A percentile compares a stretch with the other conserved stretches of the same genome.
phyloP scores from a whole-genome alignment of 208 protist genomes.

The Leishmania arabica region DNA sequence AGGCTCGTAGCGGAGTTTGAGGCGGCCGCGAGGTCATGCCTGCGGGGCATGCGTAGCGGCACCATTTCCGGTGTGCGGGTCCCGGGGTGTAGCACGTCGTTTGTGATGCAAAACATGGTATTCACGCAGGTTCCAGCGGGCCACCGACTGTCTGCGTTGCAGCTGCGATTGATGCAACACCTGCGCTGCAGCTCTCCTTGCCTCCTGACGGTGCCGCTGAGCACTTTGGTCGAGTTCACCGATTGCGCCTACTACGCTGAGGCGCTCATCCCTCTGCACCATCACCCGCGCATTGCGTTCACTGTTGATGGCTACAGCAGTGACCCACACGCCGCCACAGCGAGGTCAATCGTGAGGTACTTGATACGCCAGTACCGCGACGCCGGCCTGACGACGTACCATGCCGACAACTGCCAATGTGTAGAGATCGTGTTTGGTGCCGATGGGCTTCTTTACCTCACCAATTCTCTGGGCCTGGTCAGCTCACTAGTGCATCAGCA shows the following conservation, averaged over 20 bases:
- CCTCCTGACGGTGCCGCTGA: constrained; percentile 37
- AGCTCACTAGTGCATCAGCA: constrained; percentile 22
- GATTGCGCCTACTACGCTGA: constrained; percentile 45
- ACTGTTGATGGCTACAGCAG: constrained; percentile 27
- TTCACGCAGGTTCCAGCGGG: constrained; percentile 38
- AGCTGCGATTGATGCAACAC: constrained; percentile 32
- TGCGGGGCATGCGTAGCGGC: constrained; percentile 10
- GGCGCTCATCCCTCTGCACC: constrained; percentile 52
- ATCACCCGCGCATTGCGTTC: constrained; percentile 41
- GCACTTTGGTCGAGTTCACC: constrained; percentile 27
- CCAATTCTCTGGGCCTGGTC: constrained; percentile 52
- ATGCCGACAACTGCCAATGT: constrained; percentile 18
- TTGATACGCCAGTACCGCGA: constrained; percentile 16
- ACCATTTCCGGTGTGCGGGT: constrained; percentile 2
- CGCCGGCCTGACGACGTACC: constrained; percentile 11
- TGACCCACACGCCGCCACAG: not conserved
- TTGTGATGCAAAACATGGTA: constrained; percentile 56
- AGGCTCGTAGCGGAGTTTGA: constrained; percentile 36
- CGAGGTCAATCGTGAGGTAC: constrained; percentile 20
- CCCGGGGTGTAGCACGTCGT: constrained; percentile 41
- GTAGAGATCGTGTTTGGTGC: constrained; percentile 45
- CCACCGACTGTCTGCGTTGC: constrained; percentile 29
- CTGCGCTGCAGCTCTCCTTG: constrained; percentile 24
- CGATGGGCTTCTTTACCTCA: constrained; percentile 54
- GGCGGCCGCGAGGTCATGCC: constrained; percentile 17